Base-by-base conservation (phyloP, 2,329 filamentous ascomycete genomes). In the Venturia asperata region DNA sequence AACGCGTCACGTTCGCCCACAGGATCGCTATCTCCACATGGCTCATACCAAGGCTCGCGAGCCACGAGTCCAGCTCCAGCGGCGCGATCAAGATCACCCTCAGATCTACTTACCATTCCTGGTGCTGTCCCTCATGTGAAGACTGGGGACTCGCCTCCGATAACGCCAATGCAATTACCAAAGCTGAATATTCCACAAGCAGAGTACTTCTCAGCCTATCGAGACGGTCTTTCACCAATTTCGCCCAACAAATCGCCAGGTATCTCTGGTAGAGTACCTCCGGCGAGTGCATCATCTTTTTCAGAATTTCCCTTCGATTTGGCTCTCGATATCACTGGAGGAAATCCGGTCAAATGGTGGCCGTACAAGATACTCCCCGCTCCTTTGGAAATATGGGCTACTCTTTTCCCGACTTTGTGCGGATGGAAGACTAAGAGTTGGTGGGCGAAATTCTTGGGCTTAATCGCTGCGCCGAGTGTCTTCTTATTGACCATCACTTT, bases 401-500 rank as follows among this genome's bases (percentile, higher is more conserved):
- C 90, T 0, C 77, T 99, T 0, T 96, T 97, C 70, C 94, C 94
- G 0, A 97, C 93, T 0, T 77, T 99, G 39, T 87, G 87, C 68
- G 87, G 83, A 34, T 99, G 93, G 91, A 80, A 77, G 55, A 85
- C 89, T 37, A 97, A 97, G 76, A 86, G 81, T n/a, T 75, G 88
- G n/a, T 91, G 87, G 86, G 92, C 93, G 70, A 92, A 90, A 72
- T 77, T 92, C 56, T 78, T 97, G 61, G 93, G 91, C 52, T 71
- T 94, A 13, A 82, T 95, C 45, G 92, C 92, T 9, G 87, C 91
- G n/a, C 90, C 92, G 0, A 95, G 89, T 70, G 91, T 99, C 45
- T 90, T 99, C 68, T 78, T 97, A 1, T 81, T 99, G 4, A 93
- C 93, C 0, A 86, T 94, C 60, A 99, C 94, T 0, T 76, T 99